Percentiles rank a stretch among this genome's conserved stretches.
phyloP scores from a whole-genome alignment of 805 yeast species.

The Sugiyamaella marilandica region DNA sequence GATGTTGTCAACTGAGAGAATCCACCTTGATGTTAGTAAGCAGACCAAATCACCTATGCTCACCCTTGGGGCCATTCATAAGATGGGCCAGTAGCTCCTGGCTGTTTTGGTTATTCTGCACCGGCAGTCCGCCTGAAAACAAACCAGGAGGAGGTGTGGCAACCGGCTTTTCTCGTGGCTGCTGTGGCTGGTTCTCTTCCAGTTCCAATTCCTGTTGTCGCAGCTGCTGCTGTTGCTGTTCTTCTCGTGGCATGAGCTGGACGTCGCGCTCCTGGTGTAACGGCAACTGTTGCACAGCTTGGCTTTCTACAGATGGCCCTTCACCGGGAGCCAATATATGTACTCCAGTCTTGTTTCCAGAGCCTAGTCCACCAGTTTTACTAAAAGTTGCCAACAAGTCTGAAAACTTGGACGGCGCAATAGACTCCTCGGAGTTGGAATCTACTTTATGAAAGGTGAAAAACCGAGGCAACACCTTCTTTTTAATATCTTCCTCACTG shows the following conservation, averaged over 20 bases:
- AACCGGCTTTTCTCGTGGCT: conserved; percentile 4
- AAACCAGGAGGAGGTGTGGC: conserved; percentile 77
- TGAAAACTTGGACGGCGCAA: conserved; percentile 1
- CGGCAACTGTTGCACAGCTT: not conserved
- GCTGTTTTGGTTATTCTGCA: conserved; percentile 41
- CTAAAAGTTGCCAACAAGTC: conserved; percentile 7
- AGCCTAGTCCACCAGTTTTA: conserved; percentile 10
- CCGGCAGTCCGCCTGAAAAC: conserved; percentile 31
- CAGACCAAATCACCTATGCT: conserved; percentile 10
- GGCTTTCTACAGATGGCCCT: not conserved
- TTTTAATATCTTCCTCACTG: conserved; percentile 24
- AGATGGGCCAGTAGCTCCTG: conserved; percentile 79
- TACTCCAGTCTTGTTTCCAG: conserved; percentile 3
- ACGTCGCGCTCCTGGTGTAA: not conserved
- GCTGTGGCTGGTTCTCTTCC: not conserved
- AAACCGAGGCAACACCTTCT: conserved; percentile 24
- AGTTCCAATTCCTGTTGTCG: not conserved
- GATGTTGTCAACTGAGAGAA: not conserved
- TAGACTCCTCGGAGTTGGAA: not conserved
- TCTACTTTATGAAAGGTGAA: conserved; percentile 25
- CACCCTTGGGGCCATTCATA: conserved; percentile 48
- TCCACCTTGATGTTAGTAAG: conserved; percentile 7
- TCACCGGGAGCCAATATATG: not conserved
- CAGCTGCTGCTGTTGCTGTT: not conserved
- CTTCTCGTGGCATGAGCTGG: not conserved